Conservation (phyloP, 2,329 filamentous ascomycete species). For the Phialophora expanda region DNA sequence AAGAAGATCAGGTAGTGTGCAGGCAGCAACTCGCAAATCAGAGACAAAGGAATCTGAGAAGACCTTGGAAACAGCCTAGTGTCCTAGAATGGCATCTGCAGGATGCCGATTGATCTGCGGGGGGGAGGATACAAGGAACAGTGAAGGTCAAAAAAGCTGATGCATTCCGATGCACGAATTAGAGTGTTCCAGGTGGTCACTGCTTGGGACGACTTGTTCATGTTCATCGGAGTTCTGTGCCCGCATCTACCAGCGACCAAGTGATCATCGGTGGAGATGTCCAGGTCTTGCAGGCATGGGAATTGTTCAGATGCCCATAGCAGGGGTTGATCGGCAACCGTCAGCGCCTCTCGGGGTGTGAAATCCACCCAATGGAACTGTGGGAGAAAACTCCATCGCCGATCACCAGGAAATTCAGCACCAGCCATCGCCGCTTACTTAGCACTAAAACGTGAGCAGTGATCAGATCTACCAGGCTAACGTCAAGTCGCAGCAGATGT, state of each 20-base stretch:
- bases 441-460: neutral
- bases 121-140: neutral
- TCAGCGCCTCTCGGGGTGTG: neutral
- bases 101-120: neutral
- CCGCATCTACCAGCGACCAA: neutral
- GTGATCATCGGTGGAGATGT: neutral
- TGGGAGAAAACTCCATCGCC: neutral
- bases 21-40: neutral
- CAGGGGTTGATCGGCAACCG: neutral
- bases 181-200: neutral
- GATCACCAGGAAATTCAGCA: neutral
- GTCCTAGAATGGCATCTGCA: neutral
- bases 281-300: neutral
- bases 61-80: neutral
- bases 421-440: neutral
- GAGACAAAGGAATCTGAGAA: neutral
- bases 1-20: neutral
- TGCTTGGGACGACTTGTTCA: neutral
- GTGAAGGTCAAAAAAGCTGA: neutral
- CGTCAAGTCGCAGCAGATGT: slow-evolving; percentile 5
- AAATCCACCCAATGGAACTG: neutral
- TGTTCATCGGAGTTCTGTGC: slow-evolving; percentile 3
- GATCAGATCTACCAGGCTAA: neutral
- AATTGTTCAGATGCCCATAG: neutral
- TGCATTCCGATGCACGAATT: slow-evolving; percentile 4